Evolutionary conservation across 768 basidiomycete genomes (phyloP).

Genomic region (Russula olivacea): DNA sequence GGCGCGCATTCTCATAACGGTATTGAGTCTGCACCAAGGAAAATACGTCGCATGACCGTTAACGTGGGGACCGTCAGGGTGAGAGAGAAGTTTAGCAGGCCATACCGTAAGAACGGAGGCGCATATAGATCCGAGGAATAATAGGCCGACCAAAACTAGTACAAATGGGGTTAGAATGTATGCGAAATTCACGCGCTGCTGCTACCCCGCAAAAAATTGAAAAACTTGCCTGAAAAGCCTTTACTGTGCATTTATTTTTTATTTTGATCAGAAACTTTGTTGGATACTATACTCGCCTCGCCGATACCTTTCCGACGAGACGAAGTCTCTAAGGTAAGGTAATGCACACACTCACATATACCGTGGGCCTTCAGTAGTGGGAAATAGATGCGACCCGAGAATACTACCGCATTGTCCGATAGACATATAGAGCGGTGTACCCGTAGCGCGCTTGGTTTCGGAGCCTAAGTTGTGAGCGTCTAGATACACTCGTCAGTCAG

Average conservation of each 20-base stretch:
- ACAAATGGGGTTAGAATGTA: constrained; percentile 16
- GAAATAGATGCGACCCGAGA: constrained; percentile 71
- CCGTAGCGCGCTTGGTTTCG: constrained; percentile 70
- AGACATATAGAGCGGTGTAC: constrained; percentile 73
- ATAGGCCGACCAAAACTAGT: constrained; percentile 45
- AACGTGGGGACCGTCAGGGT: neutral
- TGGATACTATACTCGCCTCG: neutral
- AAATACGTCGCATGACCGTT: neutral
- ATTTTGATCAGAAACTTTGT: neutral
- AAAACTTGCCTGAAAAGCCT: constrained; percentile 49
- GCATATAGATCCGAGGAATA: constrained; percentile 51
- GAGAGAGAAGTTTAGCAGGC: neutral
- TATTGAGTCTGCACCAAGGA: constrained; percentile 47
- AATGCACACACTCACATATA: constrained; percentile 44
- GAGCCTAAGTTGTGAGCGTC: constrained; percentile 72
- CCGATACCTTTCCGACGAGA: neutral
- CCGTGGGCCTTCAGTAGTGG: constrained; percentile 52
- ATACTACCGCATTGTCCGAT: constrained; percentile 75
- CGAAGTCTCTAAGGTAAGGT: neutral
- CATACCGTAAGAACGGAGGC: constrained; percentile 46
- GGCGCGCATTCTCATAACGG: constrained; percentile 51
- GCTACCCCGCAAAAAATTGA: neutral
- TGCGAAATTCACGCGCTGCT: no score
- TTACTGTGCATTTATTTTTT: constrained; percentile 38
- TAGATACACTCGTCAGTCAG: constrained; percentile 28